Conservation (phyloP, 2,329 filamentous ascomycete species). For the Hymenoscyphus salicellus region DNA sequence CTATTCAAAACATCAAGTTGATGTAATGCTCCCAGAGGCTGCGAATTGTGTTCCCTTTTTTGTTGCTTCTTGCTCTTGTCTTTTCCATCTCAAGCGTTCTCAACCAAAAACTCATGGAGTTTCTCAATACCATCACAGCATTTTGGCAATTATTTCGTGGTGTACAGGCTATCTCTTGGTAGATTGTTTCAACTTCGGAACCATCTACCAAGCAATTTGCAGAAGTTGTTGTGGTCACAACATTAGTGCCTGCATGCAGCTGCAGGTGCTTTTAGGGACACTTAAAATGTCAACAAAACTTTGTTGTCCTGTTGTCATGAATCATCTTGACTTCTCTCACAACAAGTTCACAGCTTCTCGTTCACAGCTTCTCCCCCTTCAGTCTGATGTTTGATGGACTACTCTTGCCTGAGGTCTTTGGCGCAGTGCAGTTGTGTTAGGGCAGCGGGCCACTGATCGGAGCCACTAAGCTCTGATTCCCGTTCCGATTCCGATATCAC, state of each 20-base stretch:
- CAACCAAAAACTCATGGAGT: background rate
- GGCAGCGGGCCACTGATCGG: background rate
- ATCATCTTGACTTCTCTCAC: background rate
- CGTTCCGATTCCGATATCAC: background rate
- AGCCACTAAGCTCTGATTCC: background rate
- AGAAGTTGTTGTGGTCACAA: background rate
- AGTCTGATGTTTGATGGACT: background rate
- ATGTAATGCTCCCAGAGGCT: background rate
- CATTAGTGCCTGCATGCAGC: constrained; percentile 1
- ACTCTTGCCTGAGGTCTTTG: background rate
- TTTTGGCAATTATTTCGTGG: background rate
- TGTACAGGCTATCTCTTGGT: background rate
- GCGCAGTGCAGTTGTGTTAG: background rate
- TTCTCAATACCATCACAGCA: background rate
- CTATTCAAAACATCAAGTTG: background rate
- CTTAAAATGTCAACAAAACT: background rate
- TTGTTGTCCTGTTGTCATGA: background rate
- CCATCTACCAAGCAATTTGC: constrained; percentile 1
- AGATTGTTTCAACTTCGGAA: background rate
- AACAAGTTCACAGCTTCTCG: background rate
- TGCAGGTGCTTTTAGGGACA: background rate
- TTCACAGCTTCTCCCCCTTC: background rate
- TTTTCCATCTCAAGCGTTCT: background rate
- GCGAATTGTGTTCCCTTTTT: background rate
- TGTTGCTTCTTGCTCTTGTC: background rate